Conservation (phyloP, 1,284 basidiomycete species). For the Austroboletus novae-zelandiae region DNA sequence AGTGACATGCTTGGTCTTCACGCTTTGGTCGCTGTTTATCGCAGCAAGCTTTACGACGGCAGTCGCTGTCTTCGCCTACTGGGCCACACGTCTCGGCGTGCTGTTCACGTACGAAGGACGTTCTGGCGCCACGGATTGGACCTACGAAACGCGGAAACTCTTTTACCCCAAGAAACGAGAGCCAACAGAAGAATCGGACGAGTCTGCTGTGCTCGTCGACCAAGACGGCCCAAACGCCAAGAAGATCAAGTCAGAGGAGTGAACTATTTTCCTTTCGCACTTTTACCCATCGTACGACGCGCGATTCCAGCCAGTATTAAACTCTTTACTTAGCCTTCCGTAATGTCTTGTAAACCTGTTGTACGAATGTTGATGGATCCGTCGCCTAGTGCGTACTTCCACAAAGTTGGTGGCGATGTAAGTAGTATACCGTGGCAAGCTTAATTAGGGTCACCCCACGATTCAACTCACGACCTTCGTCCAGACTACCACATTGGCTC, state of each 20-base stretch:
- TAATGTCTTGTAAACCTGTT: slow-evolving; percentile 5
- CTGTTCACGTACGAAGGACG: slow-evolving; percentile 34
- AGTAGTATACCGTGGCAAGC: no score
- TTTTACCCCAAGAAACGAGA: slow-evolving; percentile 19
- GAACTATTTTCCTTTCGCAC: neutral
- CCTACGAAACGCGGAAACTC: slow-evolving; percentile 31
- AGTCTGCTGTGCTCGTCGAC: slow-evolving; percentile 24
- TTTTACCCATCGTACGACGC: slow-evolving; percentile 1
- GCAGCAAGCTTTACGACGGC: slow-evolving; percentile 27
- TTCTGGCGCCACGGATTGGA: slow-evolving; percentile 38
- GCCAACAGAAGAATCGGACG: slow-evolving; percentile 22
- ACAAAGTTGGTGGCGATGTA: no score
- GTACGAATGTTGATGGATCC: slow-evolving; percentile 16
- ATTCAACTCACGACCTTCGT: no score
- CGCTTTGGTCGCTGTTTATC: slow-evolving; percentile 27
- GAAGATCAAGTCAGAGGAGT: slow-evolving; percentile 29
- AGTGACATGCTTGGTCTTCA: slow-evolving; percentile 23
- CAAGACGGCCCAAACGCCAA: slow-evolving; percentile 15
- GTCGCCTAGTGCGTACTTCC: neutral
- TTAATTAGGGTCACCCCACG: no score
- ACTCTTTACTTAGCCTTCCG: neutral
- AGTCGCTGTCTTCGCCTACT: slow-evolving; percentile 30
- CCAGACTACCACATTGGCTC: neutral
- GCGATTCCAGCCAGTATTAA: neutral
- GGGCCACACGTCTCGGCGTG: slow-evolving; percentile 33